These are phyloP conservation scores for Tricholoma bakamatsutake DNA, from an alignment of 768 basidiomycete genomes.

Conservation along the genomic window DNA sequence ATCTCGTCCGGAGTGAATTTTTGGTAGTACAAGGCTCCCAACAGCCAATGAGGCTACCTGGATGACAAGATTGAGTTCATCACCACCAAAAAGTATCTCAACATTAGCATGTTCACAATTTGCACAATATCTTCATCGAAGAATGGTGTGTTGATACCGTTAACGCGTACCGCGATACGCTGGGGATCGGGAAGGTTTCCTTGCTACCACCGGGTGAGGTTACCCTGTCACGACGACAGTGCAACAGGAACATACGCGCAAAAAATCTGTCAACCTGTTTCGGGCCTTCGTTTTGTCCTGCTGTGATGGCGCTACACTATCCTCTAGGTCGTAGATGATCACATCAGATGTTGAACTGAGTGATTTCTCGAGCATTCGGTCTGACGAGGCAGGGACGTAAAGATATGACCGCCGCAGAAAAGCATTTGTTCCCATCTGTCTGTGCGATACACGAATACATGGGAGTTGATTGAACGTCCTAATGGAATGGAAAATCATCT, in stretches of 20 bases:
- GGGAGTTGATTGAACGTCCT: not conserved
- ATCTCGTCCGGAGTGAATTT: slow-evolving; percentile 68
- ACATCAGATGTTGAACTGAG: slow-evolving; percentile 59
- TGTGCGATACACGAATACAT: not conserved
- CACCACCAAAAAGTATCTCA: not conserved
- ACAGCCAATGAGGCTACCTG: slow-evolving; percentile 36
- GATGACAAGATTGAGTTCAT: not conserved
- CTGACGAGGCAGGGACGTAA: slow-evolving; percentile 78
- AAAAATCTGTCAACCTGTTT: slow-evolving; percentile 45
- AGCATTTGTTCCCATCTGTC: slow-evolving; percentile 1
- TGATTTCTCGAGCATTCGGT: slow-evolving; percentile 79
- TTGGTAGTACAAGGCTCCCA: slow-evolving; percentile 75
- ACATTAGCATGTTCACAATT: slow-evolving; percentile 35
- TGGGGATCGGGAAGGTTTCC: slow-evolving; percentile 35
- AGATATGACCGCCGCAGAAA: slow-evolving; percentile 52
- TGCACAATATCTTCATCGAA: slow-evolving; percentile 59
- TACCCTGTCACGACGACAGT: not conserved
- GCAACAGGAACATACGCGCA: slow-evolving; percentile 35
- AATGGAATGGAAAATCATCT: not conserved
- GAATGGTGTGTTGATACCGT: slow-evolving; percentile 59
- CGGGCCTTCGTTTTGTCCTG: slow-evolving; percentile 59
- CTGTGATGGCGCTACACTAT: slow-evolving; percentile 68
- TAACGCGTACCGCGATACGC: slow-evolving; percentile 66
- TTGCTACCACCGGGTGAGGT: slow-evolving; percentile 10
- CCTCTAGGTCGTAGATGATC: slow-evolving; percentile 86